A percentile compares a stretch with the other conserved stretches of the same genome.
Conservation (phyloP, 495 filamentous ascomycete species). For the Penicillium daleae region DNA sequence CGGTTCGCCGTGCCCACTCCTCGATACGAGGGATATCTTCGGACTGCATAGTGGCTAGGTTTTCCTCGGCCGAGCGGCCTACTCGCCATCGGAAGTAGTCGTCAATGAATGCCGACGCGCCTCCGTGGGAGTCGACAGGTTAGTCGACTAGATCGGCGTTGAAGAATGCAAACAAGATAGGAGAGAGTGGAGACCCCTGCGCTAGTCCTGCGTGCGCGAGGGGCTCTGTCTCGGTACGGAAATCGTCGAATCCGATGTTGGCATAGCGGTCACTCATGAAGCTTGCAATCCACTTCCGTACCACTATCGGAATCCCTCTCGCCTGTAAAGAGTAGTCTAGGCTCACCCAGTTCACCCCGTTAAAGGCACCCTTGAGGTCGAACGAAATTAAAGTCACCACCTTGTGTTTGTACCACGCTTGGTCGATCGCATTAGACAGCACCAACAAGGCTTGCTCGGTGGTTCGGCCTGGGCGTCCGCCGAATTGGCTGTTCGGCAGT, state of each 20-base stretch:
- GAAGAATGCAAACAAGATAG: conserved; percentile 35
- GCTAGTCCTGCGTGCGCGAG: conserved; percentile 14
- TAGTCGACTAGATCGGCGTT: conserved; percentile 33
- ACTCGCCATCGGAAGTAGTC: conserved; percentile 30
- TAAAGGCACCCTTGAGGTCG: conserved; percentile 36
- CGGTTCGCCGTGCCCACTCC: conserved; percentile 18
- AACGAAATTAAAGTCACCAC: conserved; percentile 29
- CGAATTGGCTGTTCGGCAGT: conserved; percentile 31
- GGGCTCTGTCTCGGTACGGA: neutral
- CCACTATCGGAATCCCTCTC: conserved; percentile 25
- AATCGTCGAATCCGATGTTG: conserved; percentile 33
- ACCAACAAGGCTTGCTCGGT: conserved; percentile 32
- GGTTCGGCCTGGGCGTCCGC: conserved; percentile 26
- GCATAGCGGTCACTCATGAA: conserved; percentile 30
- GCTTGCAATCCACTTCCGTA: conserved; percentile 27
- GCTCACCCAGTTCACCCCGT: conserved; percentile 29
- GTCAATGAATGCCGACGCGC: conserved; percentile 32
- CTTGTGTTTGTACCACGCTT: conserved; percentile 25
- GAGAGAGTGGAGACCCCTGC: conserved; percentile 32
- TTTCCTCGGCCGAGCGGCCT: conserved; percentile 24
- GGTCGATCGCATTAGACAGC: conserved; percentile 28
- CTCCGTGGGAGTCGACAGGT: conserved; percentile 21
- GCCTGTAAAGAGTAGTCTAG: conserved; percentile 23
- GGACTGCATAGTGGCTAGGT: conserved; percentile 18
- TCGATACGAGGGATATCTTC: conserved; percentile 24